phyloP scores from a whole-genome alignment of 1,284 basidiomycete genomes.

The Tilletia indica region DNA sequence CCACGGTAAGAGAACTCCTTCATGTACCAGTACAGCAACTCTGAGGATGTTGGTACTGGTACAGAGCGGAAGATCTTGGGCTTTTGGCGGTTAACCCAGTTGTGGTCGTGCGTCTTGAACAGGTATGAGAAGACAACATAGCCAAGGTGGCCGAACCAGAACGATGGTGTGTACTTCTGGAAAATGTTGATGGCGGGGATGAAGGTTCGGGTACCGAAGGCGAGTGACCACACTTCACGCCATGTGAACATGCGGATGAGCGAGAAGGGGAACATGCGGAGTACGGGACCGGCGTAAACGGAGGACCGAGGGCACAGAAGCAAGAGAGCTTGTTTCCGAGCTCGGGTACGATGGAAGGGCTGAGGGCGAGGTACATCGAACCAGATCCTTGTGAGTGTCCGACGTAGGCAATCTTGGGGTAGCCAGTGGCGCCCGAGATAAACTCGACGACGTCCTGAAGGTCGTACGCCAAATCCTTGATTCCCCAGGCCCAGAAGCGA shows the following conservation, averaged over 20 bases:
- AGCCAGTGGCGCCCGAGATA: slow-evolving; percentile 45
- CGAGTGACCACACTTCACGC: slow-evolving; percentile 50
- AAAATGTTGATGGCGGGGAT: slow-evolving; percentile 49
- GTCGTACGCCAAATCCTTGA: slow-evolving; percentile 54
- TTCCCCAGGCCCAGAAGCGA: slow-evolving; percentile 55
- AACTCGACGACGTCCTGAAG: slow-evolving; percentile 52
- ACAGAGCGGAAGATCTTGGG: slow-evolving; percentile 54
- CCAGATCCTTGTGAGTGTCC: slow-evolving; percentile 54
- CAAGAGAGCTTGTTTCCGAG: slow-evolving; percentile 49
- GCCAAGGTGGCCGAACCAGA: slow-evolving; percentile 51
- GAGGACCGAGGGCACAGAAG: slow-evolving; percentile 52
- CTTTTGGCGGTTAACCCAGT: slow-evolving; percentile 51
- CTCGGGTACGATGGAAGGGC: slow-evolving; percentile 48
- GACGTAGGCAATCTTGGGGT: slow-evolving; percentile 47
- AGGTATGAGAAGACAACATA: slow-evolving; percentile 52
- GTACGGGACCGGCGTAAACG: slow-evolving; percentile 51
- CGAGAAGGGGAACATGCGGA: slow-evolving; percentile 52
- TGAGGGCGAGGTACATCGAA: slow-evolving; percentile 54
- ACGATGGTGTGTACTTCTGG: slow-evolving; percentile 47
- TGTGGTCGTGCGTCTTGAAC: slow-evolving; percentile 54
- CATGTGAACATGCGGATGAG: slow-evolving; percentile 49
- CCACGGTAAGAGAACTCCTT: slow-evolving; percentile 49
- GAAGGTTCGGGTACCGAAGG: slow-evolving; percentile 52
- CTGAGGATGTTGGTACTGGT: slow-evolving; percentile 47
- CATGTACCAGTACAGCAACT: slow-evolving; percentile 56